Percentiles rank a stretch among this genome's conserved stretches.
Conservation (phyloP, 1,284 basidiomycete genomes). For the Cutaneotrichosporon sp. region DNA sequence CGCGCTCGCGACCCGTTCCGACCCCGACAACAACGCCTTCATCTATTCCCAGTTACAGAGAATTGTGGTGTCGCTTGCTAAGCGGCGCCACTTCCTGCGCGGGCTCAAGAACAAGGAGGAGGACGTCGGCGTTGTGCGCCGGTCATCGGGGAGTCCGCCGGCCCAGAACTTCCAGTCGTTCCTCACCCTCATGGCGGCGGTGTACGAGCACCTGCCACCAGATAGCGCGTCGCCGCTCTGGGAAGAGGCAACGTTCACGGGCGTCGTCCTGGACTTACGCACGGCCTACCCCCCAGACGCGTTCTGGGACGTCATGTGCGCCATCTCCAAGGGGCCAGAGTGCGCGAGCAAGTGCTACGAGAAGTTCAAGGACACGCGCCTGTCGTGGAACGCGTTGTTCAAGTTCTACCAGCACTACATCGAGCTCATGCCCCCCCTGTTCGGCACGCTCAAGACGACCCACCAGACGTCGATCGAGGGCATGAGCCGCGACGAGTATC, state of each 20-base stretch:
- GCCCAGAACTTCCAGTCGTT: conserved; percentile 72
- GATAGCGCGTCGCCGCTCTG: conserved; percentile 82
- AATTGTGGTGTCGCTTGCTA: conserved; percentile 71
- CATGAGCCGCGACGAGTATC: conserved; percentile 40
- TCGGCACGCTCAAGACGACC: conserved; percentile 40
- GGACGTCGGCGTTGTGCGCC: conserved; percentile 63
- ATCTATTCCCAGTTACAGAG: conserved; percentile 70
- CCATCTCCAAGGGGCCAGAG: conserved; percentile 78
- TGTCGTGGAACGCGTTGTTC: conserved; percentile 39
- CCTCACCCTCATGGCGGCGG: conserved; percentile 75
- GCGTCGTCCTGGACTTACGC: conserved; percentile 78
- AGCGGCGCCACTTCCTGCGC: conserved; percentile 81
- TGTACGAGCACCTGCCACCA: conserved; percentile 71
- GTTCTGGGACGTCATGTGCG: conserved; percentile 82
- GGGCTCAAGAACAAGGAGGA: conserved; percentile 90
- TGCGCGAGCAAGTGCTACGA: conserved; percentile 61
- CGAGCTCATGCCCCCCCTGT: conserved; percentile 44
- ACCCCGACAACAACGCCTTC: conserved; percentile 46
- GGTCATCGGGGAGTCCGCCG: conserved; percentile 54
- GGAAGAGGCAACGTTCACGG: conserved; percentile 73
- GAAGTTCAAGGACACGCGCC: conserved; percentile 42
- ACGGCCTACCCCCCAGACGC: conserved; percentile 73
- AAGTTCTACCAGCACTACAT: conserved; percentile 48
- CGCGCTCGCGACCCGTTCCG: conserved; percentile 67
- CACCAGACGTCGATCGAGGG: conserved; percentile 30